Base-by-base conservation (phyloP, 495 filamentous ascomycete genomes). In the Hypoxylon intermedium region DNA sequence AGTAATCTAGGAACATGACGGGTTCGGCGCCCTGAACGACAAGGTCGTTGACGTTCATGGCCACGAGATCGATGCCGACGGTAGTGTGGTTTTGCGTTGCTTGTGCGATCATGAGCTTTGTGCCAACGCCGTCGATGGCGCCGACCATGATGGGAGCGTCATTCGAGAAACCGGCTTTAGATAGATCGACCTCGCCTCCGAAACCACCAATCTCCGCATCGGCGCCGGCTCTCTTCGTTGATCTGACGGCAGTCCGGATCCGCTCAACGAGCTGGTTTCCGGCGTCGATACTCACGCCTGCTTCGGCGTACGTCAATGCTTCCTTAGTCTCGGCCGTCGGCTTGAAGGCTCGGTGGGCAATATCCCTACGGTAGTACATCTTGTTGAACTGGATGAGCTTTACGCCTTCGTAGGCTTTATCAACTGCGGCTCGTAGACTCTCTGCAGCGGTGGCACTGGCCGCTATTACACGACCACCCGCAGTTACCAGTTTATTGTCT, bases 41-140 rank as follows among this genome's bases (percentile, higher is more conserved):
- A 0, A 98, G 82, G 74, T 98, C 94, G 74, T 98, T 98, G 69
- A 97, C 94, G 72, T 95, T 96, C 95, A 98, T 98, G 60, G 94
- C 94, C 1, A 98, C 95, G 9, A 98, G 83, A 72, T 98, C 94
- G 66, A 98, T 91, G 60, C 91, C 93, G 9, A 98, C 92, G 4
- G 91, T 96, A 74, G 90, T 86, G 76, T 97, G 93, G 76, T 96
- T 90, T 47, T 85, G 81, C 67, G 93, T 88, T 3, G 86, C 84
- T 68, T 94, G 92, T 6, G 94, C 95, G 64, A 98, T 89, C 78
- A 92, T 93, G 58, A 97, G 86, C 77, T 98, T 98, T 23, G 94
- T 98, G 34, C 94, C 94, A 13, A 98, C 90, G 49, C 94, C 94
- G 72, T 98, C 95, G 58, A 97, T 97, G 36, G 90, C 93, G 36